Base-by-base conservation (phyloP, 163 green algal species). In the Trebouxia gelatinosa region DNA sequence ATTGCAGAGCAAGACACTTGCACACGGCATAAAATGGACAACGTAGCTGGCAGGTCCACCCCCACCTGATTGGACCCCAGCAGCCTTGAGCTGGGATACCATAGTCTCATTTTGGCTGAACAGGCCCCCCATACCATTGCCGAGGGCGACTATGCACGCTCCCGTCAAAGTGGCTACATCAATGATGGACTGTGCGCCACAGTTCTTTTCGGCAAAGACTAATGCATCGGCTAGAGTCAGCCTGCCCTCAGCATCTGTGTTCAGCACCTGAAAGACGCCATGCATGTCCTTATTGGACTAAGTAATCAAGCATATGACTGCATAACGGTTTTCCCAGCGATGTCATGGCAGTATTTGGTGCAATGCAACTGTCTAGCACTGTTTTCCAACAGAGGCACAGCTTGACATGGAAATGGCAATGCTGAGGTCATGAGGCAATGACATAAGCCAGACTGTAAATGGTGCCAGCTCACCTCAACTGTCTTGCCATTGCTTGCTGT, bases 401-500 rank as follows among this genome's bases (percentile, higher is more conserved):
- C n/a, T n/a, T n/a, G n/a, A n/a, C n/a, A n/a, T n/a, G n/a, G n/a
- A n/a, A n/a, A n/a, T n/a, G n/a, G n/a, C n/a, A n/a, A n/a, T n/a
- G n/a, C n/a, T n/a, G n/a, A n/a, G n/a, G n/a, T n/a, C n/a, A n/a
- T n/a, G n/a, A n/a, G n/a, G n/a, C n/a, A n/a, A n/a, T n/a, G n/a
- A n/a, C n/a, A n/a, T n/a, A n/a, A n/a, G n/a, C n/a, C n/a, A n/a
- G n/a, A n/a, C n/a, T n/a, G n/a, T n/a, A n/a, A n/a, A n/a, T n/a
- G n/a, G n/a, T n/a, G n/a, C n/a, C n/a, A n/a, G n/a, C 75, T 61
- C 23, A 89, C 90, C 90, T 99, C 95, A 2, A 98, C 92, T 5
- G 95, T 98, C 87, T 97, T 99, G 50, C 96, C 96, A 64, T 94
- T 97, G 46, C 91, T 92, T 0, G 92, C 87, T n/a, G 90, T 97